Evolutionary conservation across 768 basidiomycete species (phyloP).

Genomic region (Phlebiopsis flavidoalba): DNA sequence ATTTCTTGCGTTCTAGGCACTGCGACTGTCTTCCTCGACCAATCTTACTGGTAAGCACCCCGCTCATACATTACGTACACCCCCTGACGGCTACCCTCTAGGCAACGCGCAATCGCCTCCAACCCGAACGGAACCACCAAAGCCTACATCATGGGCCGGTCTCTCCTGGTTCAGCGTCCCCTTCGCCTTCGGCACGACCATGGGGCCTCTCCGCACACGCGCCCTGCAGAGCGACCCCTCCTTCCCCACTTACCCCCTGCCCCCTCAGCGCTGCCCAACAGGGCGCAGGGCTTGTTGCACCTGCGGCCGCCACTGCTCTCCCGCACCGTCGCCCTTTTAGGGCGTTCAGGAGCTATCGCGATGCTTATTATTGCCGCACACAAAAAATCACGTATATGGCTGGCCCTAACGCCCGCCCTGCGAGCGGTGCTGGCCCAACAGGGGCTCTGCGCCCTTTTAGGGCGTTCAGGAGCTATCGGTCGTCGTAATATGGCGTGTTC

Average conservation of each 20-base stretch:
- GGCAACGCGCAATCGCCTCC: slow-evolving; percentile 38
- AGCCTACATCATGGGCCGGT: slow-evolving; percentile 53
- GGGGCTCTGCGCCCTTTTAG: no score
- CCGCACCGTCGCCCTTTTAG: slow-evolving; percentile 26
- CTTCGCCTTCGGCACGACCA: slow-evolving; percentile 37
- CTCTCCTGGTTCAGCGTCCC: slow-evolving; percentile 48
- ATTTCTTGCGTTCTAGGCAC: slow-evolving; percentile 20
- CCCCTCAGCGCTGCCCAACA: slow-evolving; percentile 28
- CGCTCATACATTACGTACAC: not conserved
- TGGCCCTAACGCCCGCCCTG: no score
- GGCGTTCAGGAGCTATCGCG: slow-evolving; percentile 31
- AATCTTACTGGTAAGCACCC: not conserved
- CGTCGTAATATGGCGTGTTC: no score
- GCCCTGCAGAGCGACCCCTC: slow-evolving; percentile 30
- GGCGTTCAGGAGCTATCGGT: no score
- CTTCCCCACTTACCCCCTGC: slow-evolving; percentile 45
- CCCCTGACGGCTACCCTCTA: not conserved
- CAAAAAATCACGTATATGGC: slow-evolving; percentile 37
- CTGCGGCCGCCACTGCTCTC: slow-evolving; percentile 27
- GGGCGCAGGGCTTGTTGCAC: slow-evolving; percentile 34
- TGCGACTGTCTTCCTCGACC: slow-evolving; percentile 17
- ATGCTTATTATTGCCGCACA: slow-evolving; percentile 26
- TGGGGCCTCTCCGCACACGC: slow-evolving; percentile 30
- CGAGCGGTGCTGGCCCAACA: no score
- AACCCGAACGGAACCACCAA: slow-evolving; percentile 46